Percentiles rank a stretch among this genome's conserved stretches.
Conservation (phyloP, 176 grass and related monocot species). For the Alloteropsis semialata region DNA sequence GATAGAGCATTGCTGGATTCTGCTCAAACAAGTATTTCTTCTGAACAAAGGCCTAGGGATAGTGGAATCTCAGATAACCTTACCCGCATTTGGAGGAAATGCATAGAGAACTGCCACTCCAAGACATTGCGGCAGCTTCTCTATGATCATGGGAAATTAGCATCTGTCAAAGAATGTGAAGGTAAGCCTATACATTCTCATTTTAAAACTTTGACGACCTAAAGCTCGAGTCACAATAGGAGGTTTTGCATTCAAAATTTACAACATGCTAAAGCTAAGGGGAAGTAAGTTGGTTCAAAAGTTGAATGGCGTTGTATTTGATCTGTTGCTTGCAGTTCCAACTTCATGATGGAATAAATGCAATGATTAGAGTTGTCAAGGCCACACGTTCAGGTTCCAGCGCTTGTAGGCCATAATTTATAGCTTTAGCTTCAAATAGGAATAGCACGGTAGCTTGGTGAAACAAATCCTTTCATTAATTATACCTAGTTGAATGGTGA, state of each 20-base stretch:
- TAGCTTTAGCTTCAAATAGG: conserved; percentile 6
- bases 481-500: background rate
- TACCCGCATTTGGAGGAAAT: conserved; percentile 70
- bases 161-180: conserved; percentile 66
- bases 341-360: conserved; percentile 1
- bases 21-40: conserved; percentile 44
- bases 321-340: background rate
- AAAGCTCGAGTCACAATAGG: background rate
- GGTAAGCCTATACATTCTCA: conserved; percentile 38
- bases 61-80: conserved; percentile 56
- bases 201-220: conserved; percentile 3
- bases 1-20: conserved; percentile 50
- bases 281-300: background rate
- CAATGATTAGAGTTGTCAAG: background rate
- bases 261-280: background rate
- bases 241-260: background rate
- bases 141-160: conserved; percentile 65
- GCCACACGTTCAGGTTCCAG: background rate
- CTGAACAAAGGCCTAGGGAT: conserved; percentile 34
- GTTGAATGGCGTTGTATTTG: background rate
- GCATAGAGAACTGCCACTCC: conserved; percentile 85
- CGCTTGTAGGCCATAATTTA: background rate
- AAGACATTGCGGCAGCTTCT: conserved; percentile 79
- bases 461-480: background rate
- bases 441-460: background rate